Evolutionary conservation across 1,139 yeast species (phyloP), one percentile per base, ranked within the genome.

Genomic region (Eremothecium sinecaudum): DNA sequence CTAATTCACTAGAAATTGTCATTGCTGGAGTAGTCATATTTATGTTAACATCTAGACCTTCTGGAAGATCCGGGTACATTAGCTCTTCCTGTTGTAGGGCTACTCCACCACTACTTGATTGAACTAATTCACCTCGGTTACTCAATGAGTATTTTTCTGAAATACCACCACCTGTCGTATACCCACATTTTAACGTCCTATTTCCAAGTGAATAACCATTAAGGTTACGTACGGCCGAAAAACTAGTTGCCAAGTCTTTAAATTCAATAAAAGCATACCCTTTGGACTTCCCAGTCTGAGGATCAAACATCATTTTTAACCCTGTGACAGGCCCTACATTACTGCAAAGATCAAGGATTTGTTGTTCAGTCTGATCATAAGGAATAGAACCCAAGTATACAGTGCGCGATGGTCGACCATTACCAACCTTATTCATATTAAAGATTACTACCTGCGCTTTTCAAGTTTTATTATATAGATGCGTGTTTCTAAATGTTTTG

Each of bases 181-280:
- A 79, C 16, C 83, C 81, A 47, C 94, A 92, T 45, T 79, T 75
- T 34, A 87, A 60, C 30, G 64, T 65, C 41, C 94, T 64, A 38
- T 74, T 73, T 1, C 94, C 94, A 32, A 87, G 71, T 19, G 73
- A 69, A 60, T 79, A 79, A 45, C 83, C 81, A 56, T 83, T 82
- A 46, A 87, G 64, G 59, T 87, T 90, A 39, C 97, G 66, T 13
- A 86, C 94, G 0, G 97, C 97, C 11, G 92, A 78, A 2, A 83
- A 77, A 1, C 96, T 95, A 0, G 95, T 81, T 47, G 82, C 94
- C 13, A 63, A 48, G 44, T 71, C 87, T 33, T 69, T 72, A 53
- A 81, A 87, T 46, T 81, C 87, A 14, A 87, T 79, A 48, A 80
- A 82, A 3, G 94, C 96, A 56, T 75, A 83, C 1, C 97, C 97